Evolutionary conservation across 768 basidiomycete genomes (phyloP), one percentile per base, ranked within the genome.

Genomic region (Tylopilus vinaceipallidus): DNA sequence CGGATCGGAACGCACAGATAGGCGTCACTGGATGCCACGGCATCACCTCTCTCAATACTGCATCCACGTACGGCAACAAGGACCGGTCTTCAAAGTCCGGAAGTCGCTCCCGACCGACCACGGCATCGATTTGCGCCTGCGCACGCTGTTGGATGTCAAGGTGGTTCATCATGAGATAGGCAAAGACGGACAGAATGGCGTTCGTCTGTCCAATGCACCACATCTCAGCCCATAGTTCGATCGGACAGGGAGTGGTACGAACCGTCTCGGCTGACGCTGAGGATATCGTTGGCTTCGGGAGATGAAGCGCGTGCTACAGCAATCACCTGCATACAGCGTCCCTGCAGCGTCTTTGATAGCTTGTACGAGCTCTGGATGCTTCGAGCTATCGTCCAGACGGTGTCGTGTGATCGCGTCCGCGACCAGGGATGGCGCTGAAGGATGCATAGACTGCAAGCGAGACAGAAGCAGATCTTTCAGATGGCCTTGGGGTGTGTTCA

Each of bases 21-120:
- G 67, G 61, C 3, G 43, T 20, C 8, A 67, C 58, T 9, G 60
- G 56, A 17, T 55, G 52, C 60, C 59, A 61, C 39, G 73, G 52
- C 47, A 73, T 42, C 19, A 59, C 57, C 47, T 75, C 73, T 26
- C 62, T 61, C 4, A 68, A 19, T 2, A 73, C 45, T n/a, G n/a
- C n/a, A n/a, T n/a, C n/a, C n/a, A n/a, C n/a, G n/a, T n/a, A n/a
- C n/a, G n/a, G n/a, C n/a, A 73, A 38, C 2, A 53, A 56, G 1
- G 36, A 30, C 11, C 55, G 38, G 20, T 73, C 70, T 7, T 54
- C 58, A 39, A 71, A 68, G 4, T 52, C 53, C 6, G 73, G 73
- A 3, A 72, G 60, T 13, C 64, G 60, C 30, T 51, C 52, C 9
- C 22, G 35, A 5, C 65, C 66, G 8, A 73, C 46, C 8, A 70